Percentiles rank a stretch among this genome's conserved stretches.
phyloP scores from a whole-genome alignment of 2,329 filamentous ascomycete genomes.

The Amylocarpus encephaloides region DNA sequence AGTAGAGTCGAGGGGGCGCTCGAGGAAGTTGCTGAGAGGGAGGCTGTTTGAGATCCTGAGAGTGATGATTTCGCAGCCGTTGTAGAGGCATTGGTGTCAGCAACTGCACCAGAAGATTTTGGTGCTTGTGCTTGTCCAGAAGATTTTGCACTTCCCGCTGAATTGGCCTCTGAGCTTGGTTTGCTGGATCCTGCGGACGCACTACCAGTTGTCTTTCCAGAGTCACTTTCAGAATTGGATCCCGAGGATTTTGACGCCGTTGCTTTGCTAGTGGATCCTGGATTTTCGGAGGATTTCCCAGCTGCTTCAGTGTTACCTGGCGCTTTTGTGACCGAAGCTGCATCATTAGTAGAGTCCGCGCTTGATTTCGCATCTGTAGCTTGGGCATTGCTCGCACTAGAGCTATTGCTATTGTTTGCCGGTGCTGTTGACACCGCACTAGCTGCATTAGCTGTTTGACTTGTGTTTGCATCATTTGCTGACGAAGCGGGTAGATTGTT shows the following conservation, averaged over 20 bases:
- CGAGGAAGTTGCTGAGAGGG: neutral
- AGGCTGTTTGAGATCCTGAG: neutral
- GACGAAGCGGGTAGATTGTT: neutral
- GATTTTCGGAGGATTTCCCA: too few relatives aligned
- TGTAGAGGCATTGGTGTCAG: neutral
- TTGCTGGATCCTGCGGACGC: neutral
- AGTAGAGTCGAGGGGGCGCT: neutral
- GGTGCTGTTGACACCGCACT: too few relatives aligned
- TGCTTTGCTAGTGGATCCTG: too few relatives aligned
- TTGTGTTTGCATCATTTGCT: neutral
- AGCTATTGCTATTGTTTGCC: too few relatives aligned
- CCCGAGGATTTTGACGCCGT: too few relatives aligned
- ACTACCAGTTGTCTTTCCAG: neutral
- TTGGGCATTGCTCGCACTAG: too few relatives aligned
- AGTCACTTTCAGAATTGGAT: too few relatives aligned
- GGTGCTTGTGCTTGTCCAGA: neutral
- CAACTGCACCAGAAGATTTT: neutral
- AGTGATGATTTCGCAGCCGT: neutral
- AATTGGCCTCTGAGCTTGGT: neutral
- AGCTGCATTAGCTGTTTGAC: too few relatives aligned
- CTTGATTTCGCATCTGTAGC: too few relatives aligned
- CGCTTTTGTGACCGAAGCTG: too few relatives aligned
- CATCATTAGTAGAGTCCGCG: too few relatives aligned
- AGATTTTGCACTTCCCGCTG: neutral
- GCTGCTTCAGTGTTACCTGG: too few relatives aligned